Percentiles rank a stretch among this genome's conserved stretches.
These are phyloP conservation scores for Orychophragmus violaceus DNA, from an alignment of 345 rosid genomes.

Conservation along the genomic window DNA sequence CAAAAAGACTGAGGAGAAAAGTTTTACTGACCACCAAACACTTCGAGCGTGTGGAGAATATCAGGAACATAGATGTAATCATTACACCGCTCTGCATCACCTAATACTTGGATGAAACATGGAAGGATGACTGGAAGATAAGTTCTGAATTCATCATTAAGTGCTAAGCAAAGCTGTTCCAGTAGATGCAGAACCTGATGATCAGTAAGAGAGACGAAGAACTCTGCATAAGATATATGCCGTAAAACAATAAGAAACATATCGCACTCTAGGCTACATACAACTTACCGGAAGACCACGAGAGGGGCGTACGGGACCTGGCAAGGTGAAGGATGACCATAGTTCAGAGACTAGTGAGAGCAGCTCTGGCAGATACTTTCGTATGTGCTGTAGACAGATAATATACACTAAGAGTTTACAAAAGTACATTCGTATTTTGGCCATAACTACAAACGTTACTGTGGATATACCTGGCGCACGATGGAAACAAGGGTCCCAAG, in stretches of 20 bases:
- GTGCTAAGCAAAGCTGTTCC: conserved; percentile 97
- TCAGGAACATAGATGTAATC: conserved; percentile 76
- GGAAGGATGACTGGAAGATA: conserved; percentile 95
- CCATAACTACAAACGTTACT: conserved; percentile 13
- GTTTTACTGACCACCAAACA: conserved; percentile 80
- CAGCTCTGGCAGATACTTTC: conserved; percentile 83
- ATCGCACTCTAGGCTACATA: conserved; percentile 9
- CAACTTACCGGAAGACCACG: conserved; percentile 74
- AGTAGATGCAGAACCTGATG: conserved; percentile 89
- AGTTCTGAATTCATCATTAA: conserved; percentile 89
- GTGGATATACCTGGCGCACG: conserved; percentile 84
- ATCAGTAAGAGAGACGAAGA: conserved; percentile 7
- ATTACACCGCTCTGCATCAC: conserved; percentile 90
- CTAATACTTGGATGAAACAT: conserved; percentile 86
- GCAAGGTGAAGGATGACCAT: conserved; percentile 90
- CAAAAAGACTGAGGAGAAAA: conserved; percentile 8
- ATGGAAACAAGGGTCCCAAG: conserved; percentile 94
- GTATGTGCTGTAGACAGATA: conserved; percentile 72
- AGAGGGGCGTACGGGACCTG: conserved; percentile 60
- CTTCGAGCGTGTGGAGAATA: conserved; percentile 93
- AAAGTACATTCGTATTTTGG: background rate
- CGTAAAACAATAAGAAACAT: conserved; percentile 12
- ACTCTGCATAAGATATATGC: conserved; percentile 14
- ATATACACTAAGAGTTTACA: conserved; percentile 9
- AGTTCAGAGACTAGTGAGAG: conserved; percentile 78